phyloP scores from a whole-genome alignment of 2,329 filamentous ascomycete species.

The Polytolypa hystricis region DNA sequence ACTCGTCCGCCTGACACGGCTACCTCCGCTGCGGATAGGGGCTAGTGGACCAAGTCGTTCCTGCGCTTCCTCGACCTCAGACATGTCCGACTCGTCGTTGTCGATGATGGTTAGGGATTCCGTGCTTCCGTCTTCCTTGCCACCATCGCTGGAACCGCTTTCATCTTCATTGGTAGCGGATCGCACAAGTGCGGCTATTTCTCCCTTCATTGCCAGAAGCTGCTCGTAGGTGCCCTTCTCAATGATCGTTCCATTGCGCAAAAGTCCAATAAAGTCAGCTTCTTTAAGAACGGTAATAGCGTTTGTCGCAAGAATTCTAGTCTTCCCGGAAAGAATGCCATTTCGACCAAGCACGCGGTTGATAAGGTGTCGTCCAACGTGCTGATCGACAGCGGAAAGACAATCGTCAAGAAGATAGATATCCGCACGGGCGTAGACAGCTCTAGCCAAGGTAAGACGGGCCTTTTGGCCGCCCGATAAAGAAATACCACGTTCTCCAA shows the following conservation, averaged over 20 bases:
- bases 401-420: constrained; percentile 91
- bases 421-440: constrained; percentile 94
- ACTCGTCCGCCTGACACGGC: constrained; percentile 53
- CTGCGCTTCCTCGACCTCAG: constrained; percentile 50
- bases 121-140: constrained; percentile 43
- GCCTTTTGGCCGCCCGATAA: constrained; percentile 94
- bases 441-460: constrained; percentile 78
- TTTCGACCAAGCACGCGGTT: constrained; percentile 82
- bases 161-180: constrained; percentile 49
- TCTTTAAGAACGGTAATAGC: constrained; percentile 83
- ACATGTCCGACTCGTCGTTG: constrained; percentile 38
- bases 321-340: constrained; percentile 74
- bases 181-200: constrained; percentile 73
- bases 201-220: constrained; percentile 85
- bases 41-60: constrained; percentile 66
- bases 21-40: constrained; percentile 56
- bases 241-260: constrained; percentile 70
- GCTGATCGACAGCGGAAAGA: constrained; percentile 93
- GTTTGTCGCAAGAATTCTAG: constrained; percentile 87
- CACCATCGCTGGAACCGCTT: constrained; percentile 42
- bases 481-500: constrained; percentile 93
- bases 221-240: constrained; percentile 87
- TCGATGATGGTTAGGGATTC: constrained; percentile 43
- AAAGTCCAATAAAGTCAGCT: constrained; percentile 75
- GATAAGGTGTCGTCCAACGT: constrained; percentile 89